phyloP scores from a whole-genome alignment of 169 alveolate genomes.

The Plasmodium cynomolgi region DNA sequence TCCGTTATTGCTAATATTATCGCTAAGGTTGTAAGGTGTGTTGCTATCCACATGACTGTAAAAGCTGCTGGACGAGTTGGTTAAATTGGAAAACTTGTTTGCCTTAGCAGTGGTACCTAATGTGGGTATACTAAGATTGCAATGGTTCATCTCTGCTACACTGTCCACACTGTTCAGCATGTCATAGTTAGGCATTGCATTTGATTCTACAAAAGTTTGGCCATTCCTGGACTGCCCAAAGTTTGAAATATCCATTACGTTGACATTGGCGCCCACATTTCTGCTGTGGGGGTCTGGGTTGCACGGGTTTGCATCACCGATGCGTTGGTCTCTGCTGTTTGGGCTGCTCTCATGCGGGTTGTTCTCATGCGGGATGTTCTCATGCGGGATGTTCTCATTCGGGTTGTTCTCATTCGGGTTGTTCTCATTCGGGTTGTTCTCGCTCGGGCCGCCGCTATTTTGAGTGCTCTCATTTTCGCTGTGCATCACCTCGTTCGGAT shows the following conservation, averaged over 20 bases:
- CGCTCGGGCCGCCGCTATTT: background rate
- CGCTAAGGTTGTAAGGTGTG: background rate
- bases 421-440: background rate
- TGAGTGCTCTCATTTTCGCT: background rate
- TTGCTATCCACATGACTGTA: background rate
- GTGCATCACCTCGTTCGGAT: background rate
- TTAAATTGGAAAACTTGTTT: background rate
- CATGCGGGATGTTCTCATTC: too few species aligned
- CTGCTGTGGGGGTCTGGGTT: background rate
- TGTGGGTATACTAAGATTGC: background rate
- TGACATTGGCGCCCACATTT: background rate
- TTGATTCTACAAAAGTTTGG: background rate
- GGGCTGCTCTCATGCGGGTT: background rate
- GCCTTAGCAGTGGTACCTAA: background rate
- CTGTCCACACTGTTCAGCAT: background rate
- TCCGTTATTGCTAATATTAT: background rate
- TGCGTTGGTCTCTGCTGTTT: background rate
- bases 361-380: too few species aligned
- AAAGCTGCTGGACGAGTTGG: background rate
- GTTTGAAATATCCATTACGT: background rate
- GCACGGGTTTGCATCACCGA: background rate
- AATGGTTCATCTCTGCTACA: background rate
- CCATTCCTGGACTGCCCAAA: background rate
- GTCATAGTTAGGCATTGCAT: background rate
- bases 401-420: too few species aligned